Evolutionary conservation across 257 asterid genomes (phyloP), one percentile per base, ranked within the genome.

Genomic region (Datura wrightii): DNA sequence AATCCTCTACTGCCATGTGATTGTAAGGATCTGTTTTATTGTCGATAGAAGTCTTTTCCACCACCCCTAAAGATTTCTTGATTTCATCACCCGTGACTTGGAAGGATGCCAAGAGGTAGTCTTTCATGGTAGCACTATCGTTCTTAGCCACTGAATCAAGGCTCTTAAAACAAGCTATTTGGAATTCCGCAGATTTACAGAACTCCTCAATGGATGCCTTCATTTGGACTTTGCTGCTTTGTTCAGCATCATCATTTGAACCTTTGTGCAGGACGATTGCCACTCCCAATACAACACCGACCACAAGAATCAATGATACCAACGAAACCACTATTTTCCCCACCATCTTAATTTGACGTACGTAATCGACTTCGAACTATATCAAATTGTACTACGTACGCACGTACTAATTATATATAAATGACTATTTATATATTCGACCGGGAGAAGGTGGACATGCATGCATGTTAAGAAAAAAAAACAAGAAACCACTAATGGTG

Each of bases 261-360:
- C 67, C 72, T 19, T 71, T 65, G 15, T 86, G 83, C 76, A 86
- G 56, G 5, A 89, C 85, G 11, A 85, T 86, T 15, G 92, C 89
- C 0, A 91, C 94, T 0, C 95, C 97, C 69, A 93, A 83, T 8
- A 92, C 87, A 4, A 90, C 92, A 0, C 96, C 97, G 2, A 92
- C 92, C 46, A 95, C 91, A 13, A 95, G 89, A 41, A 95, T 55
- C 65, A 92, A 34, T 48, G 95, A 90, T 67, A 92, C 92, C 52
- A 86, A 31, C 0, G 94, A 88, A 2, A 91, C 83, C 0, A 89
- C 91, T 41, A 88, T 83, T 70, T 84, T 86, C 56, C 90, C 88
- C n/a, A 81, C 86, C 97, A 92, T 92, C 79, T 82, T 9, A 36
- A 18, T 34, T 74, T 31, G 46, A 56, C 13, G 67, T 54, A 46